Conservation (phyloP, 2,329 filamentous ascomycete genomes). For the Ilyonectria robusta region DNA sequence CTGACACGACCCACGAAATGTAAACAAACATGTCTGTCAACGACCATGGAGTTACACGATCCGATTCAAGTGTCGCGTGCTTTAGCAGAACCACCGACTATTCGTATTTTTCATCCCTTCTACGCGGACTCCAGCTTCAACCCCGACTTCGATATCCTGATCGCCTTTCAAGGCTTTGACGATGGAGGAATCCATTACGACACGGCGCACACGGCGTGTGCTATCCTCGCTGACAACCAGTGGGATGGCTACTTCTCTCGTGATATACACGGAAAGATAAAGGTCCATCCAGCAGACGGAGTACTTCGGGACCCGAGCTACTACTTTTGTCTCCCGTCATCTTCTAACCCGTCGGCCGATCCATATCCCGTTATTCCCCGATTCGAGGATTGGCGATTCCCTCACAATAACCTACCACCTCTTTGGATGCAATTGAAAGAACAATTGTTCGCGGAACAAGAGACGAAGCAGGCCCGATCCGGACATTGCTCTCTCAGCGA, state of each 20-base stretch:
- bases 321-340: background rate
- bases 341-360: background rate
- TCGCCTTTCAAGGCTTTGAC: background rate
- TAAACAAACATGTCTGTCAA: background rate
- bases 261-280: background rate
- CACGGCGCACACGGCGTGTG: background rate
- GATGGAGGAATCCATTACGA: background rate
- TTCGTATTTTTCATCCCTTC: background rate
- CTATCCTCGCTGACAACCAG: background rate
- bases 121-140: background rate
- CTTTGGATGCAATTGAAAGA: background rate
- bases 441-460: background rate
- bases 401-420: background rate
- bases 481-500: constrained; percentile 3
- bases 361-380: background rate
- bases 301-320: background rate
- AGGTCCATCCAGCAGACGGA: background rate
- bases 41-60: constrained; percentile 1
- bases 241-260: constrained; percentile 5
- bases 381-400: constrained; percentile 1
- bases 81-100: background rate
- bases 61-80: background rate
- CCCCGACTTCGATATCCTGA: constrained; percentile 1
- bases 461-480: background rate
- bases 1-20: background rate